Percentiles rank a stretch among this genome's conserved stretches.
phyloP scores from a whole-genome alignment of 805 yeast genomes.

The Candida chilensis region DNA sequence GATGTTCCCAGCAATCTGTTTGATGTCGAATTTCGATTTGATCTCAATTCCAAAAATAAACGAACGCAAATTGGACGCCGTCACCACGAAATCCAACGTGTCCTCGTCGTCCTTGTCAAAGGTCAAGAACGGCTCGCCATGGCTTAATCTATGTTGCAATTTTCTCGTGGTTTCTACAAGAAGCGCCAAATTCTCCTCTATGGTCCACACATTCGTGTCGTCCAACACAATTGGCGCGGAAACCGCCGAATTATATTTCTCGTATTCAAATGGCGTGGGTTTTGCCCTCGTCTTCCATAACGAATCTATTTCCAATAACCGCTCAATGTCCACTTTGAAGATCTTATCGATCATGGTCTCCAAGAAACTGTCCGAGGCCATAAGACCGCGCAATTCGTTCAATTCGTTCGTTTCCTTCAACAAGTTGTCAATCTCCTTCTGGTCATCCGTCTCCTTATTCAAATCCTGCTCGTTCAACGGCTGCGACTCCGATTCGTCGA shows the following conservation, averaged over 20 bases:
- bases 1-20: conserved; percentile 95
- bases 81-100: conserved; percentile 78
- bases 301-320: conserved; percentile 60
- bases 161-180: conserved; percentile 38
- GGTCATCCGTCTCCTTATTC: conserved; percentile 47
- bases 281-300: conserved; percentile 67
- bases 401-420: conserved; percentile 63
- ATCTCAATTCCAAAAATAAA: conserved; percentile 57
- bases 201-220: conserved; percentile 48
- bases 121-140: conserved; percentile 29
- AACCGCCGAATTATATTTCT: conserved; percentile 14
- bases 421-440: conserved; percentile 55
- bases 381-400: conserved; percentile 20
- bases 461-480: conserved; percentile 21
- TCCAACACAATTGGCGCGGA: conserved; percentile 8
- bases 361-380: conserved; percentile 18
- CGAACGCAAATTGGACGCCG: conserved; percentile 77
- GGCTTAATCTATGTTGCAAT: conserved; percentile 38
- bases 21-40: conserved; percentile 77
- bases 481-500: conserved; percentile 37
- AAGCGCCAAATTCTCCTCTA: conserved; percentile 53
- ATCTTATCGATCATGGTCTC: conserved; percentile 44
- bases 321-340: conserved; percentile 68
- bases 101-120: conserved; percentile 96
- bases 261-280: conserved; percentile 54